Evolutionary conservation across 1,284 basidiomycete species (phyloP), one percentile per base, ranked within the genome.

Genomic region (Taiwanofungus camphoratus): DNA sequence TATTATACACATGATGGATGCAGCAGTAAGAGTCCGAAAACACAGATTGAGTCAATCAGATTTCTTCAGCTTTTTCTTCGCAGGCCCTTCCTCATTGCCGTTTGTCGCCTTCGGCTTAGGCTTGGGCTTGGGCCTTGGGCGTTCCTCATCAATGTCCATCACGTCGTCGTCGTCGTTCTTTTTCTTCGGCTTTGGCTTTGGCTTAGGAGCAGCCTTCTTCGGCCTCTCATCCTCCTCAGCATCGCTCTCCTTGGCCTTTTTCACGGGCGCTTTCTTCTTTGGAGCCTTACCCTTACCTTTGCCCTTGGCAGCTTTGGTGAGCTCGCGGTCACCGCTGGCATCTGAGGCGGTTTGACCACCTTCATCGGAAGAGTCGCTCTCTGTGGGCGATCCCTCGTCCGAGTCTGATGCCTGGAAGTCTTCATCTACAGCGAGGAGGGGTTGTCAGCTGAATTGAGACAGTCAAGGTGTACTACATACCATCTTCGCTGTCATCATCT

Each of bases 331-430:
- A 35, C 84, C 81, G 46, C 82, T 84, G 35, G 84, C 78, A 59
- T 92, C 90, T 2, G 88, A 90, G 27, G 87, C 87, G 35, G 87
- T 90, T 36, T 78, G 69, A 8, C 79, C 87, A n/a, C 77, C 87
- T 8, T 77, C 86, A 4, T 73, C 71, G 23, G 82, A 81, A 0
- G 80, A 82, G 46, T 87, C 88, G 30, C 71, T 77, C 21, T 82
- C 85, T 22, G 79, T 82, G 0, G 90, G 90, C 3, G 90, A 94
- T 18, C 92, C 92, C 41, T 72, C 75, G 57, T 95, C 92, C 0
- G 87, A 88, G 0, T 73, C 84, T 19, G 85, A 87, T 3, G 83
- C 92, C 52, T 83, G 66, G 74, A 98, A 98, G 68, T 96, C 93
- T 61, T 93, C 94, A 57, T 87, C 85, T 63, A 34, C 49, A 24